A percentile compares a stretch with the other conserved stretches of the same genome.
phyloP scores from a whole-genome alignment of 768 basidiomycete species.

The Russula griseocarnosa region DNA sequence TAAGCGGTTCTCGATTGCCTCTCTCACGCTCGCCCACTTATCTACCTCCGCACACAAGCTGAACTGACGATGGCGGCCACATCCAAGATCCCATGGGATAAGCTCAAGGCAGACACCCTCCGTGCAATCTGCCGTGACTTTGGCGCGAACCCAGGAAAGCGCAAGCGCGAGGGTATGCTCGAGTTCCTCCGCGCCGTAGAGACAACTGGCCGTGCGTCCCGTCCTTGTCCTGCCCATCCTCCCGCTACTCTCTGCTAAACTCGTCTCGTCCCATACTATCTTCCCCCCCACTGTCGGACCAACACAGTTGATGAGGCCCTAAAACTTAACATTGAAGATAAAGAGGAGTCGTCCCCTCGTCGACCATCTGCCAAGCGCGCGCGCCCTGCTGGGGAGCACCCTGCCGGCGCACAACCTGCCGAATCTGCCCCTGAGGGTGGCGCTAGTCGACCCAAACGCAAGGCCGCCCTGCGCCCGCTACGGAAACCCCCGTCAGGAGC shows the following conservation, averaged over 20 bases:
- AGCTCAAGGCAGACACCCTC: slow-evolving; percentile 30
- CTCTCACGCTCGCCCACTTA: slow-evolving; percentile 17
- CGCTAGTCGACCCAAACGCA: slow-evolving; percentile 20
- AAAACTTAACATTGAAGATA: slow-evolving; percentile 25
- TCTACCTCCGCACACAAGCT: slow-evolving; percentile 5
- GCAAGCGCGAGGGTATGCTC: slow-evolving; percentile 30
- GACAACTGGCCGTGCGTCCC: slow-evolving; percentile 29
- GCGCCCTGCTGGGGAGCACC: slow-evolving; percentile 18
- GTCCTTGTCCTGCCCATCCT: slow-evolving; percentile 4
- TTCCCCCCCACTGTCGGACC: not conserved
- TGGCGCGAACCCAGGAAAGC: slow-evolving; percentile 26
- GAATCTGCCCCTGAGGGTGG: slow-evolving; percentile 8
- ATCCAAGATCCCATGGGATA: slow-evolving; percentile 31
- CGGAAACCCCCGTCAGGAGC: slow-evolving; percentile 22
- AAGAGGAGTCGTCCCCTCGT: slow-evolving; percentile 23
- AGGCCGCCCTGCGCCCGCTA: slow-evolving; percentile 23
- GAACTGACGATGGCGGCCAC: slow-evolving; percentile 9
- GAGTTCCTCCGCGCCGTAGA: slow-evolving; percentile 29
- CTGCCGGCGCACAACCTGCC: not conserved
- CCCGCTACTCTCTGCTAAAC: not conserved
- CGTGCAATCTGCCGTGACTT: slow-evolving; percentile 31
- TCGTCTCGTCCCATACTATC: not conserved
- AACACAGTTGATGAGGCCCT: slow-evolving; percentile 26
- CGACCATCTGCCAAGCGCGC: slow-evolving; percentile 23
- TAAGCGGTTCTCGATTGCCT: not conserved